Conservation (phyloP, 306 rosid genomes). For the Quercus mongolica region DNA sequence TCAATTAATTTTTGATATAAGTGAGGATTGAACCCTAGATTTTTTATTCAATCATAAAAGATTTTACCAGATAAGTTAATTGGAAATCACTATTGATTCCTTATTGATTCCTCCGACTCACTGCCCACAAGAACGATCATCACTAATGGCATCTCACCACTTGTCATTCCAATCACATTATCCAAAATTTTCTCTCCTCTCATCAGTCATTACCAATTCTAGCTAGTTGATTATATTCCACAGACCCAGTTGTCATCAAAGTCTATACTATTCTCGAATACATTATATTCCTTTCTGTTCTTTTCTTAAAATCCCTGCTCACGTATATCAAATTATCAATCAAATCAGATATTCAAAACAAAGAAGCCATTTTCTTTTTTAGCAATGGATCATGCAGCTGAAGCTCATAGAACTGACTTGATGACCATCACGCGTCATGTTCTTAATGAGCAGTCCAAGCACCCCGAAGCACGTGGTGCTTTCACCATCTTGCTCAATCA, state of each 20-base stretch:
- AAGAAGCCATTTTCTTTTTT: neutral
- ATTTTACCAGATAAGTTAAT: no score
- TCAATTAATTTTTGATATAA: no score
- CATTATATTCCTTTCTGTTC: neutral
- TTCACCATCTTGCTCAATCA: slow-evolving; percentile 87
- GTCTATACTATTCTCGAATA: neutral
- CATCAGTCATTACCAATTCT: no score
- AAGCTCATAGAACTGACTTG: slow-evolving; percentile 80
- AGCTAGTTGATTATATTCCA: neutral
- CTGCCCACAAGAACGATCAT: neutral
- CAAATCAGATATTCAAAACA: neutral
- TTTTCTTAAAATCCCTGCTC: neutral
- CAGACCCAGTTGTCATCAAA: neutral
- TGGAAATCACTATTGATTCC: accelerated
- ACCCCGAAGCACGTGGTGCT: slow-evolving; percentile 86
- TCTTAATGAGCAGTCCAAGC: slow-evolving; percentile 82
- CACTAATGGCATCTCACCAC: neutral
- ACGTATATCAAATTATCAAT: neutral
- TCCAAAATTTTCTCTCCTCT: no score
- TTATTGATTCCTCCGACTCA: neutral
- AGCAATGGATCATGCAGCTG: slow-evolving; percentile 85
- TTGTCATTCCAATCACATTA: neutral
- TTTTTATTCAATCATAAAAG: accelerated
- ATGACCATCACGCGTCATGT: slow-evolving; percentile 90
- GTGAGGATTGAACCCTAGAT: accelerated